Conservation (phyloP, 2,329 filamentous ascomycete genomes). For the Talaromyces pinophilus region DNA sequence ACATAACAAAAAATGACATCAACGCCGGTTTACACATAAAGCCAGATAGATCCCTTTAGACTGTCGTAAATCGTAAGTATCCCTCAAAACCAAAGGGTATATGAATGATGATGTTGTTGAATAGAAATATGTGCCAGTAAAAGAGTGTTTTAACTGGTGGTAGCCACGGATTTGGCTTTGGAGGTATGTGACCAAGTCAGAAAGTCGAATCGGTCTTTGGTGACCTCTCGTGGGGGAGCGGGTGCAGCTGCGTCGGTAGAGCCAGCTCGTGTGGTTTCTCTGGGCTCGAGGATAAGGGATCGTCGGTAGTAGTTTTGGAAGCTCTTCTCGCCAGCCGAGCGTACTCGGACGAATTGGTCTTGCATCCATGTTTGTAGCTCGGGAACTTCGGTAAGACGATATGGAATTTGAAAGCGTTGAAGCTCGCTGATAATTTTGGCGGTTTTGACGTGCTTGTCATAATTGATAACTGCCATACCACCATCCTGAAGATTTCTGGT, state of each 20-base stretch:
- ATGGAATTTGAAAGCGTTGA: conserved; percentile 93
- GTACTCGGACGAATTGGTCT: conserved; percentile 74
- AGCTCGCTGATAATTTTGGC: conserved; percentile 94
- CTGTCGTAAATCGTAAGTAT: conserved; percentile 22
- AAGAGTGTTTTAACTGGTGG: conserved; percentile 32
- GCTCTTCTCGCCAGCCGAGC: conserved; percentile 62
- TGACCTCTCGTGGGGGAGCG: conserved; percentile 38
- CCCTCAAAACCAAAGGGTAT: conserved; percentile 6
- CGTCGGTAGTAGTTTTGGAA: conserved; percentile 75
- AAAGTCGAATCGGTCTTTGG: conserved; percentile 56
- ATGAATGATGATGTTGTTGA: background rate
- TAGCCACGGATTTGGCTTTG: conserved; percentile 43
- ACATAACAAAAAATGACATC: conserved; percentile 8
- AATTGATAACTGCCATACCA: conserved; percentile 84
- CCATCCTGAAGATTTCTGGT: conserved; percentile 74
- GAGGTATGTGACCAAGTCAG: conserved; percentile 53
- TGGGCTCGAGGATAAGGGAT: conserved; percentile 78
- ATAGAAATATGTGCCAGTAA: conserved; percentile 1
- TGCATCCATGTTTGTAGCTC: conserved; percentile 95
- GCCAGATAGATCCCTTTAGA: conserved; percentile 9
- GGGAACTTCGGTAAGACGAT: conserved; percentile 75
- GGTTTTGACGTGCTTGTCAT: conserved; percentile 93
- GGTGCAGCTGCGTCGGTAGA: conserved; percentile 32
- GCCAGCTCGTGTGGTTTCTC: conserved; percentile 32
- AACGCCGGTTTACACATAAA: conserved; percentile 21